Conservation (phyloP, 192 early-diverging fungal genomes). For the Coemansia sp. region DNA sequence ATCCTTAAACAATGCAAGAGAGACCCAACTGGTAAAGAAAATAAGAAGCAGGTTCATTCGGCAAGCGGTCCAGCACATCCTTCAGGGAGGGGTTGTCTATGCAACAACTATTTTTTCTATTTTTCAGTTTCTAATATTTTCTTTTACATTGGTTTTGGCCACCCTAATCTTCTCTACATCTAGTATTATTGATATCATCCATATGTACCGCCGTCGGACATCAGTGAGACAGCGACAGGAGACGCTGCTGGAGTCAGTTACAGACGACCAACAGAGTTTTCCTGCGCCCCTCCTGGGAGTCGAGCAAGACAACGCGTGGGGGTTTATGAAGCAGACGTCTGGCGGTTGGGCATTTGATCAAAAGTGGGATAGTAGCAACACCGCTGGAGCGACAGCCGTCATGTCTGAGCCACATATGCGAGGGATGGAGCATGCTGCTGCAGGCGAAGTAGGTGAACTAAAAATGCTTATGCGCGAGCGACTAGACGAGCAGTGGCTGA, state of each 20-base stretch:
- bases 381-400: conserved; percentile 1
- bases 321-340: background rate
- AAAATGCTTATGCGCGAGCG: conserved; percentile 29
- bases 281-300: background rate
- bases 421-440: background rate
- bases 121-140: background rate
- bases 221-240: conserved; percentile 8
- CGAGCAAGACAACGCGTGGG: conserved; percentile 9
- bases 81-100: background rate
- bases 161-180: background rate
- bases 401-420: background rate
- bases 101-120: background rate
- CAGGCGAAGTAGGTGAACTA: conserved; percentile 27
- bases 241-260: background rate
- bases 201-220: conserved; percentile 2
- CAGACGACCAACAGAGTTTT: background rate
- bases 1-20: background rate
- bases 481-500: conserved; percentile 48
- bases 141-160: background rate
- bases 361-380: background rate
- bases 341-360: background rate
- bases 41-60: background rate
- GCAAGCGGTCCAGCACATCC: background rate
- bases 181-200: background rate
- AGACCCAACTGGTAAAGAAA: background rate